Evolutionary conservation across 106 monocot species (phyloP), one percentile per base, ranked within the genome.

Genomic region (Acorus gramineus): DNA sequence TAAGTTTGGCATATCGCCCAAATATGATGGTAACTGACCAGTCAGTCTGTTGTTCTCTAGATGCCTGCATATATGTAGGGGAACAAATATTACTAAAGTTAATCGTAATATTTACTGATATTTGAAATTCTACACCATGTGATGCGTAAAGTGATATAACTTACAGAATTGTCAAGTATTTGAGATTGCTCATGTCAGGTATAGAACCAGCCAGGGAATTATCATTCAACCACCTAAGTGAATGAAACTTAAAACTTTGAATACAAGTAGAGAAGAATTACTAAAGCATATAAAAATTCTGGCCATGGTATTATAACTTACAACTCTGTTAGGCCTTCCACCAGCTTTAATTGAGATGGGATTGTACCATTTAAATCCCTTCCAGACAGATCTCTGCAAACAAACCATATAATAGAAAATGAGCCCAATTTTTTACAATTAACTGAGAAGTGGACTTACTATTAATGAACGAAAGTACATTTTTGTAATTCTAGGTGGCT

Each of bases 21-120:
- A 82, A 42, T 61, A 82, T 5, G 74, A 71, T 14, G 78, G 82
- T 60, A 82, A 56, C 55, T 56, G 55, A 52, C 78, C 82, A 49
- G 69, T 74, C 14, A 82, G 55, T 64, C 49, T 66, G 56, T 82
- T 82, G 59, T 82, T 71, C 65, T 82, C 78, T 12, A 82, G 66
- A 69, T 82, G 82, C 49, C 82, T 82, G 66, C 47, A 74, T 8
- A 49, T 46, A 28, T 28, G 28, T 28, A 28, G 28, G 28, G 28
- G 28, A 28, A 28, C 28, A 1, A 28, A 28, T 28, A 28, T 28
- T 28, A 28, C 28, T 28, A 28, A 28, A 28, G 28, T 28, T 28
- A 28, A 28, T 28, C 28, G 1, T 28, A 28, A 28, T 28, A 0
- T 28, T 28, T 28, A 28, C 28, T 28, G 28, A 28, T 28, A 28